These are phyloP conservation scores for Pachyrhizus erosus DNA, from an alignment of 306 rosid genomes.

Conservation along the genomic window DNA sequence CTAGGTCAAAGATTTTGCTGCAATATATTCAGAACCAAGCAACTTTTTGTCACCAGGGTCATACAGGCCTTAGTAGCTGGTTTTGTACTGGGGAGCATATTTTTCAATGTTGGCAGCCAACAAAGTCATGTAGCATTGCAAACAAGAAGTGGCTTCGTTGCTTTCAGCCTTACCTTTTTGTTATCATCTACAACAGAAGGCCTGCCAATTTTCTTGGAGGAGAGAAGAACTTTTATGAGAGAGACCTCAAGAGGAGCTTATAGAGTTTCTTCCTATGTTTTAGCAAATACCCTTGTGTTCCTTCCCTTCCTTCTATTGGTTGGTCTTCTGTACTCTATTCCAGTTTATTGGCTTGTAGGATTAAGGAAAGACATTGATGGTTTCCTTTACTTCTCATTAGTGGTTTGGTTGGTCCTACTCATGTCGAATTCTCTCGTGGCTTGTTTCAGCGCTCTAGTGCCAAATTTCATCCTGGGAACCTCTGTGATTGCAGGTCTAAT, in stretches of 20 bases:
- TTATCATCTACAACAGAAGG: conserved; percentile 82
- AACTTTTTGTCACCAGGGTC: conserved; percentile 67
- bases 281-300: conserved; percentile 70
- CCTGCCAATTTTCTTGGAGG: conserved; percentile 75
- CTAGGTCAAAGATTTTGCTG: conserved; percentile 85
- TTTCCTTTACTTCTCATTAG: conserved; percentile 72
- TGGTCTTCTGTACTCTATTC: conserved; percentile 65
- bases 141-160: conserved; percentile 71
- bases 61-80: conserved; percentile 76
- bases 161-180: conserved; percentile 76
- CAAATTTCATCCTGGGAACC: conserved; percentile 90
- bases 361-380: conserved; percentile 62
- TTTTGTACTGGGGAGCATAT: conserved; percentile 69
- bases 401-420: conserved; percentile 76
- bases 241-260: conserved; percentile 88
- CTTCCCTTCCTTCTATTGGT: conserved; percentile 66
- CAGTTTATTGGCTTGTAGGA: conserved; percentile 85
- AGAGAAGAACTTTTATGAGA: conserved; percentile 72
- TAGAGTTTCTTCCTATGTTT: conserved; percentile 73
- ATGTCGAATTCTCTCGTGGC: conserved; percentile 92
- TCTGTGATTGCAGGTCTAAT: conserved; percentile 88
- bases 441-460: conserved; percentile 93
- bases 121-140: conserved; percentile 53
- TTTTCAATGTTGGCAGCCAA: conserved; percentile 59
- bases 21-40: conserved; percentile 90